Percentiles rank a stretch among this genome's conserved stretches.
These are phyloP conservation scores for Teunomyces tritomae DNA, from an alignment of 805 yeast genomes.

Conservation along the genomic window DNA sequence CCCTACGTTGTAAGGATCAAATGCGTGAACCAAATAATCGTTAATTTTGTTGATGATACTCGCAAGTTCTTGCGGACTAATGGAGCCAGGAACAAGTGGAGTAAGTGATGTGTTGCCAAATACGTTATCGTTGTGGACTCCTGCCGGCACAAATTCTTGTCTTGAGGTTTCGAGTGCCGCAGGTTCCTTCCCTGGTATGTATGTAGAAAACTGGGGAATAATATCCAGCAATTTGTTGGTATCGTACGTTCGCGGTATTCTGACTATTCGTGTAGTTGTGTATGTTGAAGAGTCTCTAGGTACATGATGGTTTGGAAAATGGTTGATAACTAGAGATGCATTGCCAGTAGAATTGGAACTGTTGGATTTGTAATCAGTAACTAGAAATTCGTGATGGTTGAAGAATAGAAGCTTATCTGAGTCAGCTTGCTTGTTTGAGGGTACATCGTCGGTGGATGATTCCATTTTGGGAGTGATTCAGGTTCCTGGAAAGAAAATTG, in stretches of 20 bases:
- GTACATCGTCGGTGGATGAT: neutral
- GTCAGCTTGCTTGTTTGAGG: neutral
- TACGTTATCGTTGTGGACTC: conserved; percentile 37
- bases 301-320: conserved; percentile 61
- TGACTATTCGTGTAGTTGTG: conserved; percentile 52
- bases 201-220: conserved; percentile 55
- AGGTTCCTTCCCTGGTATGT: conserved; percentile 60
- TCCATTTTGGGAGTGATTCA: neutral
- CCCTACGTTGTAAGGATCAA: conserved; percentile 26
- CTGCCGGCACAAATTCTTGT: conserved; percentile 33
- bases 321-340: conserved; percentile 51
- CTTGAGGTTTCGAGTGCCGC: conserved; percentile 44
- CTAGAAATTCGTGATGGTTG: conserved; percentile 65
- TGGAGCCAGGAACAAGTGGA: conserved; percentile 33
- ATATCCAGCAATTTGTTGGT: conserved; percentile 27
- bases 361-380: conserved; percentile 25
- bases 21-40: conserved; percentile 35
- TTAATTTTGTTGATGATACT: conserved; percentile 48
- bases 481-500: too few relatives aligned
- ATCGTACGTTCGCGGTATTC: conserved; percentile 57
- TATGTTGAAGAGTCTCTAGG: conserved; percentile 25
- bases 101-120: conserved; percentile 56
- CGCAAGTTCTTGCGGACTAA: conserved; percentile 34
- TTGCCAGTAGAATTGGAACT: conserved; percentile 15
- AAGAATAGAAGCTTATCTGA: conserved; percentile 38